Evolutionary conservation across 1,139 yeast species (phyloP).

Genomic region (Suhomyces coccinellae): DNA sequence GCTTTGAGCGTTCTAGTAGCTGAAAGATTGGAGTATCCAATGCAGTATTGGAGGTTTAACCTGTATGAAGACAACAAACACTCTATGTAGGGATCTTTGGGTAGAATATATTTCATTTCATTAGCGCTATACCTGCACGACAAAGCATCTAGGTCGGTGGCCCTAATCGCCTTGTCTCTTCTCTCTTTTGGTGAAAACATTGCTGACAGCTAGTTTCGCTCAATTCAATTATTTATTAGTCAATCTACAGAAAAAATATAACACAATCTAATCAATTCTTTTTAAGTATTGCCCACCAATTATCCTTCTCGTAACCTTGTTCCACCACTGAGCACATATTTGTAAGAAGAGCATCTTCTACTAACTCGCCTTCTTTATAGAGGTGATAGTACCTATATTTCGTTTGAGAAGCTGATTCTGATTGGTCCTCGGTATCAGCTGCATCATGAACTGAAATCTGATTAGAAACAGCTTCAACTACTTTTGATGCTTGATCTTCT

Average conservation of each 20-base stretch:
- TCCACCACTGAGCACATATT: slow-evolving; percentile 63
- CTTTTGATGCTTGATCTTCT: neutral
- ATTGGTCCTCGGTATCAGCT: neutral
- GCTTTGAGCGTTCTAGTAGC: slow-evolving; percentile 43
- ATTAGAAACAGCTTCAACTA: neutral
- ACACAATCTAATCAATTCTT: slow-evolving; percentile 14
- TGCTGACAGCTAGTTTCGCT: too few relatives aligned
- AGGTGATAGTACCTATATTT: slow-evolving; percentile 87
- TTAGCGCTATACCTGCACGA: slow-evolving; percentile 69
- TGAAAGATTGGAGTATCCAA: slow-evolving; percentile 42
- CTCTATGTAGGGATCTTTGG: slow-evolving; percentile 50
- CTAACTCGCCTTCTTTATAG: slow-evolving; percentile 80
- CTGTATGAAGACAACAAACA: slow-evolving; percentile 44
- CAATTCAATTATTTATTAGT: neutral
- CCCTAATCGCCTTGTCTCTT: slow-evolving; percentile 54
- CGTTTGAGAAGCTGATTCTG: slow-evolving; percentile 32
- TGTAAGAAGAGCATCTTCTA: slow-evolving; percentile 63
- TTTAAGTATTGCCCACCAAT: slow-evolving; percentile 72
- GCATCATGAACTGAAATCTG: slow-evolving; percentile 3
- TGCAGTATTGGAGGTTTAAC: slow-evolving; percentile 36
- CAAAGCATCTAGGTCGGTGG: slow-evolving; percentile 86
- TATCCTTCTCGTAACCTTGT: slow-evolving; percentile 88
- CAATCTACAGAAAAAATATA: neutral
- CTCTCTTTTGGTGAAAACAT: slow-evolving; percentile 41
- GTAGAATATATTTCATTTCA: slow-evolving; percentile 49